These are phyloP conservation scores for Kwoniella newhampshirensis DNA, from an alignment of 768 basidiomycete species.

Conservation along the genomic window DNA sequence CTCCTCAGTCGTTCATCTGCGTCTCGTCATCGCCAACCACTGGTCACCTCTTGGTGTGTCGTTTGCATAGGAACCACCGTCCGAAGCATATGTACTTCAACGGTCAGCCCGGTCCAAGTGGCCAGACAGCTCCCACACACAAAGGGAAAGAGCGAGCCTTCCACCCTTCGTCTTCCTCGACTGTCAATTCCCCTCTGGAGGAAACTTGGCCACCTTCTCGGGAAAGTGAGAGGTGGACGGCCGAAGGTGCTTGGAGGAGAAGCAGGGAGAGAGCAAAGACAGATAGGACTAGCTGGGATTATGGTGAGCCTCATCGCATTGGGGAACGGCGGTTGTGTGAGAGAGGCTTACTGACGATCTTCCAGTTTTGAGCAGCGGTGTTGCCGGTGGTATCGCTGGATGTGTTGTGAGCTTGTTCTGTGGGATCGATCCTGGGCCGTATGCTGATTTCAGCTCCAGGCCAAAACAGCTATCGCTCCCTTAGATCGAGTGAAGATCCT, in stretches of 20 bases:
- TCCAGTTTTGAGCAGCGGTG: constrained; percentile 69
- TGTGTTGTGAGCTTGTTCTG: constrained; percentile 67
- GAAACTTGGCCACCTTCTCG: constrained; percentile 23
- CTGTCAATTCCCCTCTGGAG: constrained; percentile 10
- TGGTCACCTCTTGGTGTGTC: no score
- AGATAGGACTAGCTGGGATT: constrained; percentile 52
- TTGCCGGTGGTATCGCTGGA: constrained; percentile 91
- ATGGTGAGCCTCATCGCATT: constrained; percentile 47
- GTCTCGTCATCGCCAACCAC: no score
- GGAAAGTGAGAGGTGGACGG: constrained; percentile 38
- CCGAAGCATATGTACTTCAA: no score
- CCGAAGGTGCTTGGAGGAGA: constrained; percentile 33
- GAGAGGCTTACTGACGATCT: constrained; percentile 36
- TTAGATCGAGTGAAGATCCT: constrained; percentile 98
- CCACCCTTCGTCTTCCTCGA: background rate
- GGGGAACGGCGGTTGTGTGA: constrained; percentile 8
- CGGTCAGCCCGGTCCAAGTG: background rate
- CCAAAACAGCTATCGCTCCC: constrained; percentile 91
- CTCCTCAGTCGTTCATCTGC: no score
- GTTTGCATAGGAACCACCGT: no score
- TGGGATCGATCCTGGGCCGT: constrained; percentile 7
- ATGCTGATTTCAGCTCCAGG: constrained; percentile 57
- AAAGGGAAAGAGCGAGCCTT: constrained; percentile 14
- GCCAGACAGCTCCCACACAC: background rate
- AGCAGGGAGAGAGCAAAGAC: constrained; percentile 48